Conservation (phyloP, 1,284 basidiomycete species). For the Tranzscheliella williamsii region DNA sequence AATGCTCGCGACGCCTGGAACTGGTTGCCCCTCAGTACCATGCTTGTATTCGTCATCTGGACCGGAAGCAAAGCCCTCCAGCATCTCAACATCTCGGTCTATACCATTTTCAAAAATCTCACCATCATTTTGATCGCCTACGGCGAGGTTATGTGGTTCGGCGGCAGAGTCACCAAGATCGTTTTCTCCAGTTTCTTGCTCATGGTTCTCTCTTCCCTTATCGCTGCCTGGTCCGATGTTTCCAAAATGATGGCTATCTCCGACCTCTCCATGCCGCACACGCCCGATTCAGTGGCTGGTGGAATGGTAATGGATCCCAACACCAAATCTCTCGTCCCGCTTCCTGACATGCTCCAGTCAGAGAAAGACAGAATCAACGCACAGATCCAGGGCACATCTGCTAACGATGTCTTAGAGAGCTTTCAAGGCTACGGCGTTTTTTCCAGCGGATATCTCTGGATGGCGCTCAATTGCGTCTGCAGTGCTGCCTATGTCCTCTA, state of each 20-base stretch:
- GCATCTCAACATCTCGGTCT: constrained; percentile 61
- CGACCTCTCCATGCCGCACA: constrained; percentile 49
- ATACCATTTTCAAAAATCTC: constrained; percentile 95
- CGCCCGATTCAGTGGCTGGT: constrained; percentile 38
- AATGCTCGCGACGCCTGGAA: constrained; percentile 80
- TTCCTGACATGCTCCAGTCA: constrained; percentile 29
- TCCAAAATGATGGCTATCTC: constrained; percentile 64
- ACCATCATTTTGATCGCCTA: constrained; percentile 99
- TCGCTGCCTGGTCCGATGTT: constrained; percentile 94
- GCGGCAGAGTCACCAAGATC: constrained; percentile 81
- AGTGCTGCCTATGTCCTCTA: constrained; percentile 91
- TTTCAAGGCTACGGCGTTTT: constrained; percentile 42
- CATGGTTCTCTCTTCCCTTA: constrained; percentile 94
- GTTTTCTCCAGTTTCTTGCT: constrained; percentile 87
- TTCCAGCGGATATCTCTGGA: constrained; percentile 84
- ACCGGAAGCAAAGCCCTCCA: constrained; percentile 92
- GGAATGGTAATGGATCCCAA: constrained; percentile 28
- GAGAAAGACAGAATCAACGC: constrained; percentile 39
- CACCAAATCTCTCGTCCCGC: constrained; percentile 19
- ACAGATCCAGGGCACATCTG: constrained; percentile 12
- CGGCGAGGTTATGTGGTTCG: constrained; percentile 97
- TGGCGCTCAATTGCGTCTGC: constrained; percentile 86
- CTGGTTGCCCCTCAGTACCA: constrained; percentile 92
- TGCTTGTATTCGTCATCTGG: constrained; percentile 94
- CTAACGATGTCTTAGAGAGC: constrained; percentile 39